Base-by-base conservation (phyloP, 2,329 filamentous ascomycete species). In the Fusarium fujikuroi region DNA sequence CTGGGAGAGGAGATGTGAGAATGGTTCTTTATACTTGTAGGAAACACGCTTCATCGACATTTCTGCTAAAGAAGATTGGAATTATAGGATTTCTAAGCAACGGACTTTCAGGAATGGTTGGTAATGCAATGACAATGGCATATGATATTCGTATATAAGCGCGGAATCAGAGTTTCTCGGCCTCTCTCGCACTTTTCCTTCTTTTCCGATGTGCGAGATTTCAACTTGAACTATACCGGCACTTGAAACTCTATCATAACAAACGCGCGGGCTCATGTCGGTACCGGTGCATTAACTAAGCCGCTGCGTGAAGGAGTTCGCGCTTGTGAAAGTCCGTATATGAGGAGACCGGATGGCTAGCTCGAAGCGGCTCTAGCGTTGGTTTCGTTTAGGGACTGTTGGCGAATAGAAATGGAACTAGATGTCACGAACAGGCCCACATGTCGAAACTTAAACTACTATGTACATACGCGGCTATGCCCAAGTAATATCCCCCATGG, bases 1-100 rank as follows among this genome's bases (percentile, higher is more conserved):
- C n/a, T 25, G 32, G 1, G 1, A 16, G 9, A 25, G 6, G 2
- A 37, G n/a, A 25, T 1, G 2, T 10, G 47, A 14, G 11, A 36
- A 36, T 8, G n/a, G 32, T 4, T 6, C 30, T 25, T 21, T 36
- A 52, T 52, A 52, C 32, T 3, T 36, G 11, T 7, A 52, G 8
- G 19, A 23, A 10, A 34, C n/a, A 34, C 4, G 16, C 16, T 15
- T 50, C 47, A 34, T 34, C 16, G 4, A 23, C 5, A 34, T 34
- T 34, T 0, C 47, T 50, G 11, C n/a, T 23, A 14, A 3, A 23
- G 21, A 3, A 19, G 8, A 7, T 14, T 18, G 18, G 21, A 19
- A 4, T 14, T 19, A 7, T 8, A 16, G 16, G 30, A 34, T 34
- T 50, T 6, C 16, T 18, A 34, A 34, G 21, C 4, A 18, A 34